A percentile compares a stretch with the other conserved stretches of the same genome.
Evolutionary conservation across 306 rosid species (phyloP).

Genomic region (Fragaria vesca): DNA sequence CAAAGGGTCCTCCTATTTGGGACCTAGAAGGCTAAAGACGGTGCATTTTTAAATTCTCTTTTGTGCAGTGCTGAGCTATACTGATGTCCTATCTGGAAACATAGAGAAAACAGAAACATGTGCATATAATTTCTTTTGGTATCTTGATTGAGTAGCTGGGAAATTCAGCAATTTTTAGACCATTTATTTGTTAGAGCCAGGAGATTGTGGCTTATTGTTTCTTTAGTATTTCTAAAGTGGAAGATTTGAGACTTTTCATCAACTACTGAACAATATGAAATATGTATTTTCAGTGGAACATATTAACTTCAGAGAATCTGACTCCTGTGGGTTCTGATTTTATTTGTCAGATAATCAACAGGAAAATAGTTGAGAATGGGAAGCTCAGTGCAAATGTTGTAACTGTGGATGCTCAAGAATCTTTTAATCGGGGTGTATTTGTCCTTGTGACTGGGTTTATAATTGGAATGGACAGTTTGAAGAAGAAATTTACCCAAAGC

Average conservation of each 20-base stretch:
- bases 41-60: not conserved
- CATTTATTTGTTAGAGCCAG: not conserved
- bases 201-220: not conserved
- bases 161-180: not conserved
- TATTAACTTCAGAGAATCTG: not conserved
- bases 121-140: not conserved
- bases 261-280: not conserved
- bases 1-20: not conserved
- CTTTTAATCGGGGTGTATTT: constrained; percentile 67
- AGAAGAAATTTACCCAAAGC: constrained; percentile 67
- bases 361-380: constrained; percentile 69
- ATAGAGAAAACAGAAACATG: not conserved
- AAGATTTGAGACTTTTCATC: not conserved
- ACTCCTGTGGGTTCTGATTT: not conserved
- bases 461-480: constrained; percentile 53
- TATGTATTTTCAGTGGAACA: not conserved
- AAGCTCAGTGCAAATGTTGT: constrained; percentile 53
- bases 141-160: not conserved
- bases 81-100: not conserved
- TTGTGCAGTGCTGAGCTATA: not conserved
- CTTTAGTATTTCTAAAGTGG: not conserved
- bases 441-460: constrained; percentile 85
- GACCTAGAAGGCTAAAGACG: not conserved
- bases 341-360: constrained; percentile 64
- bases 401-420: constrained; percentile 89